Base-by-base conservation (phyloP, 2,329 filamentous ascomycete genomes). In the Fusarium liriodendri region DNA sequence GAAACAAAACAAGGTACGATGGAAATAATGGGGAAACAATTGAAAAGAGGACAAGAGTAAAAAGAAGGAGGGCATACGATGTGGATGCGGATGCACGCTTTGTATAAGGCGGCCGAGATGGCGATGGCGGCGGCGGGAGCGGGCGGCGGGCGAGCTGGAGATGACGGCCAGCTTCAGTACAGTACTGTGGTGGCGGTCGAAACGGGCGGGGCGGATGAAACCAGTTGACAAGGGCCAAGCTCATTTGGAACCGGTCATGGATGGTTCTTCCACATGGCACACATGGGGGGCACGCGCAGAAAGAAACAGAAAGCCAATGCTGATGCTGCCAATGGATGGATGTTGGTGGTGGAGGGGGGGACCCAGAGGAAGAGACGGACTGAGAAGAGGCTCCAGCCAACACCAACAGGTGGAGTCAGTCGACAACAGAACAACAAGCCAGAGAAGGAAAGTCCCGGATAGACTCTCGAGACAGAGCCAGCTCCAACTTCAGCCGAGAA, bases 161-260 rank as follows among this genome's bases (percentile, higher is more conserved):
- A 82, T 85, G 83, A 80, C 83, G 84, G 82, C 84, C 83, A 86
- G 84, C 83, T 83, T 78, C 80, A 84, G 80, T 80, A 79, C 74
- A 8, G 22, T 22, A 27, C 25, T 78, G 80, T 78, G 80, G 78
- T 78, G 80, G 78, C 77, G 78, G 80, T 78, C 79, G 80, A 82
- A 79, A 78, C 70, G 79, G 82, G 83, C 81, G 82, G 84, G 84
- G 82, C 79, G 79, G 79, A 82, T 80, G 81, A 80, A 83, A 83
- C 82, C 80, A 82, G 79, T 79, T 82, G 81, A 82, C 81, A 79
- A 81, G 79, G 82, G 79, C 80, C 82, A 83, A 80, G 83, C 83
- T 85, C 84, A 86, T 87, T 83, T 83, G 83, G 82, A 79, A 81
- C 83, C 82, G 79, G 76, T 80, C 80, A 79, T 80, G 78, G 75